Conservation (phyloP, 1,139 yeast species). For the Sugiyamaella castrensis region DNA sequence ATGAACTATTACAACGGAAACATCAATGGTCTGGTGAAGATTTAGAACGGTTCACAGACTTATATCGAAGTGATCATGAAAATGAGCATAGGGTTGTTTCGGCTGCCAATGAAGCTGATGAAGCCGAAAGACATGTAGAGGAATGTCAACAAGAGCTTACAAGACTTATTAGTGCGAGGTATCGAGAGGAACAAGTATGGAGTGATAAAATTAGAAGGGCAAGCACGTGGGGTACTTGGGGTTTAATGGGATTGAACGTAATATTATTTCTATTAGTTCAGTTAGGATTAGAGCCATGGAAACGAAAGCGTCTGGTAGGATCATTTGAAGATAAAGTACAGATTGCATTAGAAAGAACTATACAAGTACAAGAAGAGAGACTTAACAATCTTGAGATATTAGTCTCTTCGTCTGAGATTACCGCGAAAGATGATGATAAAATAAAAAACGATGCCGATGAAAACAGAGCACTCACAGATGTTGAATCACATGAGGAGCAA, state of each 20-base stretch:
- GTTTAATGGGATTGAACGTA: constrained; percentile 84
- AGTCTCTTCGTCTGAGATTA: no score
- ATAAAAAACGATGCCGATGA: no score
- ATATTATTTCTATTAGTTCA: constrained; percentile 77
- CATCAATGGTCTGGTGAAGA: constrained; percentile 76
- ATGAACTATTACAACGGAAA: constrained; percentile 82
- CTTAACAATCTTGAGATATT: constrained; percentile 1
- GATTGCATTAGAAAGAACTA: constrained; percentile 6
- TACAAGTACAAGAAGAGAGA: constrained; percentile 6
- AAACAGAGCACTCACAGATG: no score
- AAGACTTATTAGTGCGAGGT: constrained; percentile 76
- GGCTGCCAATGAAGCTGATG: constrained; percentile 50
- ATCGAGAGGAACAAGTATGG: constrained; percentile 98
- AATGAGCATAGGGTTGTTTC: constrained; percentile 61
- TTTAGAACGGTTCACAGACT: constrained; percentile 75
- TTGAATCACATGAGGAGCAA: no score
- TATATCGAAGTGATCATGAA: constrained; percentile 77
- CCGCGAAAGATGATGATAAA: no score
- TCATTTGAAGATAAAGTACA: constrained; percentile 67
- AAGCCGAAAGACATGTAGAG: constrained; percentile 65
- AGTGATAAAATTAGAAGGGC: constrained; percentile 92
- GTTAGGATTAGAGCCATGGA: constrained; percentile 91
- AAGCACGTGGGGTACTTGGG: constrained; percentile 96
- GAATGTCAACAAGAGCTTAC: constrained; percentile 66
- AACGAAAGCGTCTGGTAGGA: constrained; percentile 70